Evolutionary conservation across 2,329 filamentous ascomycete species (phyloP).

Genomic region (Xenoacremonium recifei): DNA sequence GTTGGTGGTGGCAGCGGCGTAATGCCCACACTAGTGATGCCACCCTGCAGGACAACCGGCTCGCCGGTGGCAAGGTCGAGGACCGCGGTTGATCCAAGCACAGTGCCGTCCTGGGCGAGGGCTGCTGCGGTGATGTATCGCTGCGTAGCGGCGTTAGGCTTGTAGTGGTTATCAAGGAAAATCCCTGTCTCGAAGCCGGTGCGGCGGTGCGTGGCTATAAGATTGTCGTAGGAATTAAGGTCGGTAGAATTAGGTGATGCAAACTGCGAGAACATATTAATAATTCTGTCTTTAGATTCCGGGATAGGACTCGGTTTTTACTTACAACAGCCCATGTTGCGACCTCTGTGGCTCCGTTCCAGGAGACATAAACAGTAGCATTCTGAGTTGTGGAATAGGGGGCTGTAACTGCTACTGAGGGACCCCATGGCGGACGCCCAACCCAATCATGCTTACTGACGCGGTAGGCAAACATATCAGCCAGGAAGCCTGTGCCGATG

Average conservation of each 20-base stretch:
- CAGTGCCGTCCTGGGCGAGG: constrained; percentile 18
- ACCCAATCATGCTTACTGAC: constrained; percentile 26
- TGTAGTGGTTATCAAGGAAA: constrained; percentile 12
- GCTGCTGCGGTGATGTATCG: constrained; percentile 27
- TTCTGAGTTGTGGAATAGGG: constrained; percentile 21
- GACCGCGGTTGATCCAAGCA: constrained; percentile 26
- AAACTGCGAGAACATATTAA: too few species aligned
- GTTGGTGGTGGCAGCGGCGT: too few species aligned
- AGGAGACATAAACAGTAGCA: constrained; percentile 27
- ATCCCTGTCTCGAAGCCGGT: constrained; percentile 28
- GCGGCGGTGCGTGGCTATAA: constrained; percentile 20
- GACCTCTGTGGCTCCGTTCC: constrained; percentile 32
- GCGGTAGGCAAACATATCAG: constrained; percentile 29
- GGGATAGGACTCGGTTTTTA: constrained; percentile 5
- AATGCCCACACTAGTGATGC: too few species aligned
- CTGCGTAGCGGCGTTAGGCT: too few species aligned
- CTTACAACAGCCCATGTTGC: constrained; percentile 28
- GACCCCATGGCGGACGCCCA: constrained; percentile 27
- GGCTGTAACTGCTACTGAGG: constrained; percentile 25
- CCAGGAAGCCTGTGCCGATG: constrained; percentile 16
- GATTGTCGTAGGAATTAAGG: constrained; percentile 20
- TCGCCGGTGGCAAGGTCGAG: constrained; percentile 25
- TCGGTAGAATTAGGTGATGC: constrained; percentile 18
- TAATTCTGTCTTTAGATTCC: too few species aligned
- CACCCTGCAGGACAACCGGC: constrained; percentile 20